These are phyloP conservation scores for Escovopsis sp. DNA, from an alignment of 2,329 filamentous ascomycete species.

Conservation along the genomic window DNA sequence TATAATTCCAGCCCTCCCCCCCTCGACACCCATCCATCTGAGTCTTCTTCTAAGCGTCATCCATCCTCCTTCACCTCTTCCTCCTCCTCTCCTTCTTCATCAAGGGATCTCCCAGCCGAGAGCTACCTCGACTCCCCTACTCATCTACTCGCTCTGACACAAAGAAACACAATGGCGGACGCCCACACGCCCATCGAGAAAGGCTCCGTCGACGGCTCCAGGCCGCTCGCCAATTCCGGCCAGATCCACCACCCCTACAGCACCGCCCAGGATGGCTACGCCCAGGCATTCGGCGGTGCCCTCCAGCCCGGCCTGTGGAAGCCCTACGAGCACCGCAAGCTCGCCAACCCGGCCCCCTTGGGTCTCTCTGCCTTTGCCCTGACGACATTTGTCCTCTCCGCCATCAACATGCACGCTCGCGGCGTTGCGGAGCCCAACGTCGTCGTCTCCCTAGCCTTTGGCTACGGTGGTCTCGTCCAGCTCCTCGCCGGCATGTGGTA, in stretches of 20 bases:
- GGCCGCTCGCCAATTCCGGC: background rate
- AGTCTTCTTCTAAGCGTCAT: too few species aligned
- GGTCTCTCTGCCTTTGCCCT: constrained; percentile 68
- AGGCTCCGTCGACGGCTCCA: constrained; percentile 1
- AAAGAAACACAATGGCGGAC: constrained; percentile 4
- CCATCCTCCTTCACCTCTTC: too few species aligned
- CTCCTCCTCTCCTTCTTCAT: too few species aligned
- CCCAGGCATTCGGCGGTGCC: constrained; percentile 51
- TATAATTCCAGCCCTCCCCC: too few species aligned
- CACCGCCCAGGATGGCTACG: constrained; percentile 10
- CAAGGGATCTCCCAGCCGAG: too few species aligned
- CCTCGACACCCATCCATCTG: too few species aligned
- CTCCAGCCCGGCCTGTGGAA: constrained; percentile 58
- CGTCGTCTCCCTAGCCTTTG: constrained; percentile 53
- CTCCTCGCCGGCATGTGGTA: constrained; percentile 79
- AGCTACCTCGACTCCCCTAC: too few species aligned
- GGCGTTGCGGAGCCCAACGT: constrained; percentile 48
- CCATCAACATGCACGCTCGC: constrained; percentile 55
- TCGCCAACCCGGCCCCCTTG: constrained; percentile 67
- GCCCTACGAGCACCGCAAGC: constrained; percentile 50
- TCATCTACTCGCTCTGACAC: background rate
- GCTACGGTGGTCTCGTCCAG: constrained; percentile 66
- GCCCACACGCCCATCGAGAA: constrained; percentile 5
- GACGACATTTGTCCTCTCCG: constrained; percentile 67
- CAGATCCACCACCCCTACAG: constrained; percentile 11